Base-by-base conservation (phyloP, 2,329 filamentous ascomycete species). In the Cladobotryum mycophilum region DNA sequence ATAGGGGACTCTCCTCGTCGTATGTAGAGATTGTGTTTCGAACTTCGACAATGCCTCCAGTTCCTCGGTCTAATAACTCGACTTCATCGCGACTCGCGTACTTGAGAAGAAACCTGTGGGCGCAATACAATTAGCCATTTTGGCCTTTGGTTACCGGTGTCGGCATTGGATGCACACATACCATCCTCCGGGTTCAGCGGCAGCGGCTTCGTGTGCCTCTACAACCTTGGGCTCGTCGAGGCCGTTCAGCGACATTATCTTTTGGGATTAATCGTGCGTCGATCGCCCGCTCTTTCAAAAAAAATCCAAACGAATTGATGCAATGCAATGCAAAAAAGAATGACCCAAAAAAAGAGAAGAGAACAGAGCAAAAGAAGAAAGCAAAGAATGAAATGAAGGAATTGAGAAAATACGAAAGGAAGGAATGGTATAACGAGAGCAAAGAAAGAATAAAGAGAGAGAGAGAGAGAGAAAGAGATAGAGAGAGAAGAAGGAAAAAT, bases 191-290 rank as follows among this genome's bases (percentile, higher is more conserved):
- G 89, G 82, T 71, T 97, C 93, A 53, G 81, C 80, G 61, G 85
- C 76, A 51, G 89, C 88, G 61, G 81, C 76, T 65, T 91, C 86
- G 71, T 95, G 85, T 63, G 91, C 90, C 73, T 95, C 89, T 71
- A 84, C 81, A 71, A 99, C 80, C 65, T 82, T 80, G 60, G 80
- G 75, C 73, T 83, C 80, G 74, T 96, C 91, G 72, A 97, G 79
- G 58, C 93, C 93, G 83, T 96, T 96, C 71, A 97, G 79, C 76
- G 92, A 96, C 92, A 97, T 97, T 55, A 50, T 53, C n/a, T 41
- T 38, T 46, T 8, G 36, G 12, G 36, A n/a, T 38, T 17, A 17
- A 38, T 38, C 14, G 17, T n/a, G 14, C 14, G 36, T 38, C 36
- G 36, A 38, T 38, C 13, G 36, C 17, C 36, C 36, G 36, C 36